These are phyloP conservation scores for Suhomyces choctaworum DNA, from an alignment of 1,139 yeast genomes.

Conservation along the genomic window DNA sequence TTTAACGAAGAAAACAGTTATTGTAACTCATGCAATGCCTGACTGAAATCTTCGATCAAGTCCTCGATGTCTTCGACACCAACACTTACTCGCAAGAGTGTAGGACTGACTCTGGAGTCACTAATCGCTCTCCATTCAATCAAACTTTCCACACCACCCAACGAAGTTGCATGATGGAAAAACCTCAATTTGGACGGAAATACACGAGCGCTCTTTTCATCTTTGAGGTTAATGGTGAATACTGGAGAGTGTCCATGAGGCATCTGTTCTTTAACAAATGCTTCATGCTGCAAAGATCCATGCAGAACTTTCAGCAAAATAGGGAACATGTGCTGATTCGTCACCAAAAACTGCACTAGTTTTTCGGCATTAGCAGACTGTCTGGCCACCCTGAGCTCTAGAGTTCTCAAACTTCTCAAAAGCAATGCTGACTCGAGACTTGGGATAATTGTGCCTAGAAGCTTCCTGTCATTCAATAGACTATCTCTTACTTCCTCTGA, in stretches of 20 bases:
- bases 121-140: constrained; percentile 88
- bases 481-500: constrained; percentile 44
- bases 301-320: constrained; percentile 58
- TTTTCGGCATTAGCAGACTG: constrained; percentile 68
- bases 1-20: too few relatives aligned
- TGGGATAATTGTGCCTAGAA: constrained; percentile 76
- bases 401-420: constrained; percentile 78
- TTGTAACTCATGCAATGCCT: constrained; percentile 2
- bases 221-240: constrained; percentile 59
- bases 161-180: constrained; percentile 87
- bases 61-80: constrained; percentile 80
- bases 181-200: constrained; percentile 68
- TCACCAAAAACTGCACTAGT: constrained; percentile 58
- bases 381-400: constrained; percentile 61
- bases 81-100: constrained; percentile 68
- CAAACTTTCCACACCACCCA: constrained; percentile 92
- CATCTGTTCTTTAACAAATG: constrained; percentile 63
- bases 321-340: constrained; percentile 49
- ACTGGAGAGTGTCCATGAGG: constrained; percentile 73
- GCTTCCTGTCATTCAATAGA: constrained; percentile 61
- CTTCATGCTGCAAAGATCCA: constrained; percentile 71
- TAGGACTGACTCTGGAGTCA: constrained; percentile 56
- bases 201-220: constrained; percentile 55
- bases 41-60: constrained; percentile 59
- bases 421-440: constrained; percentile 74